Percentiles rank a stretch among this genome's conserved stretches.
These are phyloP conservation scores for Pseudopithomyces chartarum DNA, from an alignment of 2,329 filamentous ascomycete species.

Conservation along the genomic window DNA sequence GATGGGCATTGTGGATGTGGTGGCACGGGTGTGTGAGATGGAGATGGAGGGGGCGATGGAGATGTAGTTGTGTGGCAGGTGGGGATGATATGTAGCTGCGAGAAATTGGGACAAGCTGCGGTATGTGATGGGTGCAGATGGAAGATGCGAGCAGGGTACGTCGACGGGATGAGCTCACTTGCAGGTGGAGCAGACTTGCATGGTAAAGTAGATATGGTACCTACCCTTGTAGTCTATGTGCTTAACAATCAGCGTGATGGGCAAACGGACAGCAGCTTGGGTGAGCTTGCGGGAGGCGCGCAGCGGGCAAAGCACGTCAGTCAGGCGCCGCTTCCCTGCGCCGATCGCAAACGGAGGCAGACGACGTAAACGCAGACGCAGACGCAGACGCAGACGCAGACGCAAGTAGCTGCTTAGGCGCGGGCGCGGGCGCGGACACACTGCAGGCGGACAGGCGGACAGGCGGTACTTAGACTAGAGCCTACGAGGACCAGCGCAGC, in stretches of 20 bases:
- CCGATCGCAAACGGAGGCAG: constrained; percentile 5
- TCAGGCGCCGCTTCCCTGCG: constrained; percentile 12
- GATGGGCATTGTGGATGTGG: constrained; percentile 57
- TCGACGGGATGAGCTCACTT: too few relatives aligned
- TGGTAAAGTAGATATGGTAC: not conserved
- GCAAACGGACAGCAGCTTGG: not conserved
- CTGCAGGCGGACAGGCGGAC: too few relatives aligned
- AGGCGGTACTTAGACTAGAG: too few relatives aligned
- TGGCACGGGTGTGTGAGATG: not conserved
- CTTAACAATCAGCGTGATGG: not conserved
- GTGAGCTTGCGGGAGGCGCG: constrained; percentile 18
- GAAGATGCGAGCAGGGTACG: too few relatives aligned
- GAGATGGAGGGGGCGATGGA: not conserved
- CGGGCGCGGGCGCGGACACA: not conserved
- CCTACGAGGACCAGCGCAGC: too few relatives aligned
- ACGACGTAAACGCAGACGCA: too few relatives aligned
- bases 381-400: too few relatives aligned
- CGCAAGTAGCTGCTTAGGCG: too few relatives aligned
- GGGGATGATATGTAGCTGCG: not conserved
- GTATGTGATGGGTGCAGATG: not conserved
- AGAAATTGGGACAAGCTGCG: not conserved
- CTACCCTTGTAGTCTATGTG: too few relatives aligned
- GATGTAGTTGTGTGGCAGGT: not conserved
- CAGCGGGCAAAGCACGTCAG: constrained; percentile 13
- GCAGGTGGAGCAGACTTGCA: not conserved